A percentile compares a stretch with the other conserved stretches of the same genome.
phyloP scores from a whole-genome alignment of 2,329 filamentous ascomycete genomes.

The Pyrenophora tritici-repentis region DNA sequence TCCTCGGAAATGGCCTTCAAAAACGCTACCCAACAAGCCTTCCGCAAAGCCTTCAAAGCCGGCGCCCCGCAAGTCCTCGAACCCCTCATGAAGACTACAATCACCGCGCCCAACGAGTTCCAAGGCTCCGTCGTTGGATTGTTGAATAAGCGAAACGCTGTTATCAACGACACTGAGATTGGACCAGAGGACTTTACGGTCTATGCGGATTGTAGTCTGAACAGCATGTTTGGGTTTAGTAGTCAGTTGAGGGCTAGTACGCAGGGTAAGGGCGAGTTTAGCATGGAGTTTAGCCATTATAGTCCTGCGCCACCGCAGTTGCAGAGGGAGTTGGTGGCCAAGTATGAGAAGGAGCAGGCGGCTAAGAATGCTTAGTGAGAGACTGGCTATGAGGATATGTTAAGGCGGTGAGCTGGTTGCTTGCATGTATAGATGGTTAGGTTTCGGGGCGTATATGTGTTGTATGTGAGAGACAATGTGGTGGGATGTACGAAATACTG shows the following conservation, averaged over 20 bases:
- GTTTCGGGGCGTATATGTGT: slow-evolving; percentile 8
- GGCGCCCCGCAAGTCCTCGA: slow-evolving; percentile 85
- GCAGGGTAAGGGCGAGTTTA: slow-evolving; percentile 98
- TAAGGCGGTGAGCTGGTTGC: not conserved
- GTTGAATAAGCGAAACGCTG: slow-evolving; percentile 94
- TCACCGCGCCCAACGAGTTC: slow-evolving; percentile 95
- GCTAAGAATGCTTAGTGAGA: slow-evolving; percentile 63
- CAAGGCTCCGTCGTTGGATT: slow-evolving; percentile 94
- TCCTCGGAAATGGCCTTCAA: slow-evolving; percentile 97
- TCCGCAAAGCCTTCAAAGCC: slow-evolving; percentile 87
- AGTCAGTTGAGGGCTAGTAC: slow-evolving; percentile 89
- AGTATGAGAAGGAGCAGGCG: slow-evolving; percentile 69
- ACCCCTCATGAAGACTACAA: slow-evolving; percentile 96
- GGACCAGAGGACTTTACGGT: slow-evolving; percentile 93
- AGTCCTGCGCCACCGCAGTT: slow-evolving; percentile 82
- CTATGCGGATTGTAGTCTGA: slow-evolving; percentile 87
- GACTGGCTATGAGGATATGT: no score
- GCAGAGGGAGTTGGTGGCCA: slow-evolving; percentile 76
- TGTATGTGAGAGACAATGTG: no score
- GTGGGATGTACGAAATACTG: slow-evolving; percentile 8
- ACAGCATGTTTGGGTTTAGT: slow-evolving; percentile 97
- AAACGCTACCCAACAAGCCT: slow-evolving; percentile 91
- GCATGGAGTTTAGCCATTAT: slow-evolving; percentile 99
- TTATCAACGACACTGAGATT: slow-evolving; percentile 94
- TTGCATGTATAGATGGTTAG: slow-evolving; percentile 26